These are phyloP conservation scores for Lenzites betulinus DNA, from an alignment of 768 basidiomycete species.

Conservation along the genomic window DNA sequence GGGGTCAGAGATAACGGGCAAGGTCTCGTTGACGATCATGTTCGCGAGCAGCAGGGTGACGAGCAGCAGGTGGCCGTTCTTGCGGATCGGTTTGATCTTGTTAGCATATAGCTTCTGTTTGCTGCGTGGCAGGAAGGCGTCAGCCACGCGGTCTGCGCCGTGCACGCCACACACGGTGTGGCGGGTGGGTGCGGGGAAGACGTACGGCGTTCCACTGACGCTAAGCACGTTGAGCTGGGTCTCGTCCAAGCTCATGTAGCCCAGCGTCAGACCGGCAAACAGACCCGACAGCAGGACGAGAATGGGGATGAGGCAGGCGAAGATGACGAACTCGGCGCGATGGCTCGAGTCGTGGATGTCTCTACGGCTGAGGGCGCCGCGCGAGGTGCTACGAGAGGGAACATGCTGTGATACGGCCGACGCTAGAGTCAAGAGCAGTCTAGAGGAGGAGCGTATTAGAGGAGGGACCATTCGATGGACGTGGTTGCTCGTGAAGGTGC, in stretches of 20 bases:
- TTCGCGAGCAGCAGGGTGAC: conserved; percentile 84
- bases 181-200: conserved; percentile 13
- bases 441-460: conserved; percentile 25
- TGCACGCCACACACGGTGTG: background rate
- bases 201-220: conserved; percentile 82
- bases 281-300: conserved; percentile 82
- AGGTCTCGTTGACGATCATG: conserved; percentile 90
- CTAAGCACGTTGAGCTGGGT: conserved; percentile 88
- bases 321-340: conserved; percentile 39
- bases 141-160: background rate
- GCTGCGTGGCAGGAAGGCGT: conserved; percentile 38
- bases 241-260: conserved; percentile 92
- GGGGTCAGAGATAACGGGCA: conserved; percentile 81
- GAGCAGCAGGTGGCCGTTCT: conserved; percentile 80
- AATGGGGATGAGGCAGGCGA: conserved; percentile 71
- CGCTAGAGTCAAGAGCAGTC: conserved; percentile 30
- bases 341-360: conserved; percentile 24
- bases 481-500: conserved; percentile 15
- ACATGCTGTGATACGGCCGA: conserved; percentile 32
- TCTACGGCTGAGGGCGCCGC: conserved; percentile 34
- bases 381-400: conserved; percentile 4
- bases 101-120: conserved; percentile 79
- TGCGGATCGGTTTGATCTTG: conserved; percentile 84
- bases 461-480: conserved; percentile 33
- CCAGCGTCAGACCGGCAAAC: conserved; percentile 90